A percentile compares a stretch with the other conserved stretches of the same genome.
These are phyloP conservation scores for Plenodomus tracheiphilus DNA, from an alignment of 2,329 filamentous ascomycete species.

Conservation along the genomic window DNA sequence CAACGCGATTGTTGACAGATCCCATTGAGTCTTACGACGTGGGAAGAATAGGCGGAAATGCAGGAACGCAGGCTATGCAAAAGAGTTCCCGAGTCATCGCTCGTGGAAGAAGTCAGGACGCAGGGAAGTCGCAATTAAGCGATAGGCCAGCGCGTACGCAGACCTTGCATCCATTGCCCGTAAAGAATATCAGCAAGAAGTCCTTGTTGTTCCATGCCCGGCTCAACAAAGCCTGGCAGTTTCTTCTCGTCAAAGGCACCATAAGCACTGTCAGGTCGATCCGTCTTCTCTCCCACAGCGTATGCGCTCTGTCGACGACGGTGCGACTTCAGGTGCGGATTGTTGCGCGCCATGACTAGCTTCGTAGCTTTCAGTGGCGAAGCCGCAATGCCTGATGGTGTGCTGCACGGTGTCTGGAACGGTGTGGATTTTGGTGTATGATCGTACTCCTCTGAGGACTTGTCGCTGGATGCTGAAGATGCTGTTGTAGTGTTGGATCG, in stretches of 20 bases:
- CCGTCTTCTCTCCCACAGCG: constrained; percentile 48
- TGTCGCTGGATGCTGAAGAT: constrained; percentile 17
- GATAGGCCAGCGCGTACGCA: constrained; percentile 58
- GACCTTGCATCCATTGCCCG: constrained; percentile 82
- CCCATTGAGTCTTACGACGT: no score
- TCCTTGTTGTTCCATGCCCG: constrained; percentile 90
- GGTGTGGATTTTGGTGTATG: constrained; percentile 24
- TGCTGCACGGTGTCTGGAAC: constrained; percentile 23
- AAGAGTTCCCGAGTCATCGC: neutral
- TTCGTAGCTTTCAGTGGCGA: constrained; percentile 62
- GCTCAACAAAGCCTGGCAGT: constrained; percentile 61
- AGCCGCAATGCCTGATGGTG: constrained; percentile 38
- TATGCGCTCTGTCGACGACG: constrained; percentile 57
- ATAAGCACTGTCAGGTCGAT: constrained; percentile 44
- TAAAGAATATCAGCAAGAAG: constrained; percentile 90
- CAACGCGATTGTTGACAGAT: no score
- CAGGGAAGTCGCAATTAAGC: constrained; percentile 6
- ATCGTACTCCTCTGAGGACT: constrained; percentile 25
- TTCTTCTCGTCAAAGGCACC: constrained; percentile 50
- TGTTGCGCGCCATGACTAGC: constrained; percentile 76
- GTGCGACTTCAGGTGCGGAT: constrained; percentile 80
- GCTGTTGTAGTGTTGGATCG: constrained; percentile 34
- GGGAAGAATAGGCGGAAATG: neutral
- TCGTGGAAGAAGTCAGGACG: neutral
- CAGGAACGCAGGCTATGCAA: neutral